phyloP scores from a whole-genome alignment of 768 basidiomycete species.

The Tremella yokohamensis region DNA sequence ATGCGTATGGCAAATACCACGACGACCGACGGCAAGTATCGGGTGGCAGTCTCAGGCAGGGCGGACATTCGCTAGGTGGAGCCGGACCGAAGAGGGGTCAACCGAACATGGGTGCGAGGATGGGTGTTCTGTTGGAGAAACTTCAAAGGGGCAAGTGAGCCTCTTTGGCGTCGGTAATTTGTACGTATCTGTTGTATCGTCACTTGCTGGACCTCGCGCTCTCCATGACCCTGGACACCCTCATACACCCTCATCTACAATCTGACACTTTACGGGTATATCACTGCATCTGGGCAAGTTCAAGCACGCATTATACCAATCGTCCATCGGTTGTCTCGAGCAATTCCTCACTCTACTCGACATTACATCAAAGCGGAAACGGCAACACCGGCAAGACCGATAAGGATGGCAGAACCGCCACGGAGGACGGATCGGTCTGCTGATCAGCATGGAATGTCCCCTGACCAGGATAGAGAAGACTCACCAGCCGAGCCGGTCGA shows the following conservation, averaged over 20 bases:
- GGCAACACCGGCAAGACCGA: background rate
- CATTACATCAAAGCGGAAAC: slow-evolving; percentile 7
- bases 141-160: slow-evolving; percentile 57
- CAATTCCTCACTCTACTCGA: background rate
- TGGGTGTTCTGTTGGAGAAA: slow-evolving; percentile 80
- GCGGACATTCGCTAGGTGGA: too few relatives aligned
- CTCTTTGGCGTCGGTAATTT: background rate
- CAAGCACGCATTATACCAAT: too few relatives aligned
- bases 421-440: too few relatives aligned
- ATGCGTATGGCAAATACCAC: slow-evolving; percentile 42
- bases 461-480: background rate
- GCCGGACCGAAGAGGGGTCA: slow-evolving; percentile 50
- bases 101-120: slow-evolving; percentile 79
- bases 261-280: too few relatives aligned
- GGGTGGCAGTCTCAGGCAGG: too few relatives aligned
- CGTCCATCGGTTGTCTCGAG: background rate
- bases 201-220: background rate
- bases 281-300: too few relatives aligned
- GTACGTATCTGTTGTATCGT: slow-evolving; percentile 4
- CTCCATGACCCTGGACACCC: background rate
- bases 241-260: background rate
- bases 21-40: background rate
- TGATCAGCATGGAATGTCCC: too few relatives aligned
- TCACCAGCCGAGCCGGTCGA: slow-evolving; percentile 17
- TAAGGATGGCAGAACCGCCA: background rate